Percentiles rank a stretch among this genome's conserved stretches.
Evolutionary conservation across 2,329 filamentous ascomycete genomes (phyloP).

Genomic region (Zymoseptoria pseudotritici): DNA sequence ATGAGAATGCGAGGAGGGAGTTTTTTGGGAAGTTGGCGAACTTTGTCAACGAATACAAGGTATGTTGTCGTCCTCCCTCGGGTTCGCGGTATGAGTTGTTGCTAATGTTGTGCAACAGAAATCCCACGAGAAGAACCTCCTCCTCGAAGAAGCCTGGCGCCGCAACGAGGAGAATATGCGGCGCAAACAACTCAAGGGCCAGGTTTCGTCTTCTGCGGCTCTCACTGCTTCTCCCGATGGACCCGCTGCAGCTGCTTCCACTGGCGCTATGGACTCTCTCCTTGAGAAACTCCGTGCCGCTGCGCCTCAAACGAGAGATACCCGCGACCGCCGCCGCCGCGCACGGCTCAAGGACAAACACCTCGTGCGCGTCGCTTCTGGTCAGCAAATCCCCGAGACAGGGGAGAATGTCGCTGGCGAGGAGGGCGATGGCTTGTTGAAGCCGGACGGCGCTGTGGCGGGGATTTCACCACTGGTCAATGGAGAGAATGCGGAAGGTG

Average conservation of each 20-base stretch:
- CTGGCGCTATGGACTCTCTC: constrained; percentile 91
- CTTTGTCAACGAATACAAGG: constrained; percentile 89
- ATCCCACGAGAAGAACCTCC: constrained; percentile 85
- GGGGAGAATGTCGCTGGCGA: constrained; percentile 26
- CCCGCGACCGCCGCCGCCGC: constrained; percentile 78
- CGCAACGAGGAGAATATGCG: constrained; percentile 90
- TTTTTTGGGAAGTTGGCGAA: constrained; percentile 91
- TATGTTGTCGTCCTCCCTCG: constrained; percentile 20
- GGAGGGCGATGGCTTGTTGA: constrained; percentile 22
- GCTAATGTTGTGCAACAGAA: constrained; percentile 43
- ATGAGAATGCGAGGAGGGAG: constrained; percentile 87
- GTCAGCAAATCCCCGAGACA: constrained; percentile 74
- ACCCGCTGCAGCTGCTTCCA: constrained; percentile 51
- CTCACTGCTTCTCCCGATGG: constrained; percentile 30
- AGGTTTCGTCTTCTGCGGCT: constrained; percentile 44
- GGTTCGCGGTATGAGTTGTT: constrained; percentile 2
- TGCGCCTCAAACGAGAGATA: constrained; percentile 80
- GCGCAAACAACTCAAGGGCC: constrained; percentile 67
- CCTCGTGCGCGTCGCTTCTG: constrained; percentile 80
- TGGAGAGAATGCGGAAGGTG: constrained; percentile 25
- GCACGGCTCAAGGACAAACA: constrained; percentile 85
- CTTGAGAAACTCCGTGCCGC: constrained; percentile 92
- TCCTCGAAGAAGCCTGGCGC: constrained; percentile 70
- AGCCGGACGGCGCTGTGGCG: constrained; percentile 15
- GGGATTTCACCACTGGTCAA: background rate